These are phyloP conservation scores for Parastagonospora nodorum DNA, from an alignment of 2,329 filamentous ascomycete genomes.

Conservation along the genomic window DNA sequence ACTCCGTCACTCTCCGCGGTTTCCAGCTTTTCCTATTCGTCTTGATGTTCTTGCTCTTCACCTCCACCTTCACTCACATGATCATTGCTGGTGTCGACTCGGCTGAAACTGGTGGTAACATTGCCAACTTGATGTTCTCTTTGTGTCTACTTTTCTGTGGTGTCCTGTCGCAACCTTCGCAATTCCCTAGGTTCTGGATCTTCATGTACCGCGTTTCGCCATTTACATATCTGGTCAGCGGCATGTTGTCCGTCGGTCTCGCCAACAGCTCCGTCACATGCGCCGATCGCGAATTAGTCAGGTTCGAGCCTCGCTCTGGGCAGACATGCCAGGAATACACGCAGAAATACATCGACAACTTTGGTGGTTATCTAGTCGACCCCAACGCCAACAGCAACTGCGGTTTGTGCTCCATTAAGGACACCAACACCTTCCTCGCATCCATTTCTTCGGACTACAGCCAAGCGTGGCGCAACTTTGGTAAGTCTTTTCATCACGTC, in stretches of 20 bases:
- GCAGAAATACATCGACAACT: conserved; percentile 27
- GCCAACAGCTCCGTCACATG: conserved; percentile 70
- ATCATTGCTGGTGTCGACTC: conserved; percentile 76
- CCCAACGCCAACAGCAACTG: conserved; percentile 46
- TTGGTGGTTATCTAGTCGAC: conserved; percentile 47
- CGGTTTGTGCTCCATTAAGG: conserved; percentile 46
- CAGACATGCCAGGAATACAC: conserved; percentile 49
- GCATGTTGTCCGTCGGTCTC: conserved; percentile 72
- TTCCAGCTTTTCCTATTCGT: conserved; percentile 80
- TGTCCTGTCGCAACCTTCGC: conserved; percentile 68
- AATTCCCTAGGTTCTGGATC: conserved; percentile 76
- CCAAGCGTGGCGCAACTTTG: conserved; percentile 60
- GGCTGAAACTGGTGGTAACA: conserved; percentile 75
- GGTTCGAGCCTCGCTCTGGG: conserved; percentile 66
- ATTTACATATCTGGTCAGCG: conserved; percentile 79
- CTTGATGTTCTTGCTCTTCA: conserved; percentile 76
- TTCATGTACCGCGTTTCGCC: conserved; percentile 85
- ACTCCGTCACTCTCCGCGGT: conserved; percentile 69
- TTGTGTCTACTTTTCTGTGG: conserved; percentile 75
- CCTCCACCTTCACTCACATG: conserved; percentile 79
- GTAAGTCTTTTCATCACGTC: conserved; percentile 23
- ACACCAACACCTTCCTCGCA: conserved; percentile 52
- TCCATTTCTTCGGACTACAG: conserved; percentile 50
- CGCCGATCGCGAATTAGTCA: conserved; percentile 69
- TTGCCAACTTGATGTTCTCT: conserved; percentile 76